A percentile compares a stretch with the other conserved stretches of the same genome.
Conservation (phyloP, 768 basidiomycete genomes). For the Inosperma sp. region DNA sequence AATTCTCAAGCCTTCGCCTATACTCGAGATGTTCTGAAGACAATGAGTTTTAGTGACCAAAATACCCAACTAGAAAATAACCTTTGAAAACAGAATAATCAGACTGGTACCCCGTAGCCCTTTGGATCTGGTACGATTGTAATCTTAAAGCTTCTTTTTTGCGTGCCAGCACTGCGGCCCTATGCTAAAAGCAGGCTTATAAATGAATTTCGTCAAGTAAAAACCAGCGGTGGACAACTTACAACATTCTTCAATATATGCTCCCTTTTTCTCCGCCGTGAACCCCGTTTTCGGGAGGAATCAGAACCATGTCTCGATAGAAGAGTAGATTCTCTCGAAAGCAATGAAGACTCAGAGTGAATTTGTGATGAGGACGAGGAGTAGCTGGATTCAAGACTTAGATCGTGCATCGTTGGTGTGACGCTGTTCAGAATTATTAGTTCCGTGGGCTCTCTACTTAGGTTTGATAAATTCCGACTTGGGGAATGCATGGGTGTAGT, state of each 20-base stretch:
- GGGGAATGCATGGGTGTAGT: too few species aligned
- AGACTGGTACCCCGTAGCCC: not conserved
- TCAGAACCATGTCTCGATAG: slow-evolving; percentile 2
- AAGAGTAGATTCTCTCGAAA: slow-evolving; percentile 14
- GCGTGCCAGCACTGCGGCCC: not conserved
- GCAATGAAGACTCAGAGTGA: slow-evolving; percentile 14
- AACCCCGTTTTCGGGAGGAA: not conserved
- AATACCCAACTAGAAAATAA: not conserved
- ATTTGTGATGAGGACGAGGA: slow-evolving; percentile 17
- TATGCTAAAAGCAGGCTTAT: slow-evolving; percentile 4
- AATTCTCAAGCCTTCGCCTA: too few species aligned
- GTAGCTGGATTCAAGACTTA: slow-evolving; percentile 8
- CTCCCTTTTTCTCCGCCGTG: not conserved
- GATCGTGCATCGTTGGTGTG: slow-evolving; percentile 5
- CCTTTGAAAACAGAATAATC: too few species aligned
- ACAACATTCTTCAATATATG: too few species aligned
- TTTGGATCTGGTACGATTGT: not conserved
- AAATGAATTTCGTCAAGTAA: too few species aligned
- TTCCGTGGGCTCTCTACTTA: too few species aligned
- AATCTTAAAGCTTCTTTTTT: not conserved
- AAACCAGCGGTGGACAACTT: too few species aligned
- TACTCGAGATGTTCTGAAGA: too few species aligned
- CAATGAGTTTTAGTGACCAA: too few species aligned
- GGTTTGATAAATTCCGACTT: too few species aligned
- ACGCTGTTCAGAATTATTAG: too few species aligned